Base-by-base conservation (phyloP, 805 yeast species). In the Saccharomycopsis sp. region DNA sequence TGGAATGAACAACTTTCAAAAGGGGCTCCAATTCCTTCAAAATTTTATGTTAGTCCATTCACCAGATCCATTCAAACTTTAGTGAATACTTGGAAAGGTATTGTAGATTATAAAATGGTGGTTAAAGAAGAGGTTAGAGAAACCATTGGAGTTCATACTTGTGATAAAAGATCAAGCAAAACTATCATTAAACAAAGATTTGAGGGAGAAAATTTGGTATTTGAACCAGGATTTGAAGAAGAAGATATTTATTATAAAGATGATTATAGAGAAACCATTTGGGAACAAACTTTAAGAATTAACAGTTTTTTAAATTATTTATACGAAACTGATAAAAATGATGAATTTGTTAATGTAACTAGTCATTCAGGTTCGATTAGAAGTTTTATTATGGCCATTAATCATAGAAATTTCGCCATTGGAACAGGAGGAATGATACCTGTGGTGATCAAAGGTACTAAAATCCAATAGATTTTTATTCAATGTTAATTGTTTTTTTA, bases 61-160 rank as follows among this genome's bases (percentile, higher is more conserved):
- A 74, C 79, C 35, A 63, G 86, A 50, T 72, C 82, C 18, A 60
- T 71, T n/a, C 67, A 68, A 49, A 79, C 86, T 0, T 61, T 70
- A 46, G 59, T 63, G 4, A 55, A 64, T 34, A 76, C 84, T 1
- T 70, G 75, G 70, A 55, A 61, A 9, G 70, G 62, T n/a, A 39
- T 47, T 21, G 17, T 29, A 2, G 38, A 43, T 12, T 30, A 28
- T 25, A 18, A 27, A 8, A 41, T 41, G 20, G n/a, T 31, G 20
- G 55, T 58, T 29, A 58, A 61, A 21, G 84, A 77, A 47, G 59
- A 63, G 25, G 49, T 77, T 5, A 61, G 86, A 45, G 86, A 79
- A 55, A 74, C 78, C 9, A 64, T 72, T 23, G 84, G 84, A 3
- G 59, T 51, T 25, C 78, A 76, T 50, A 53, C 72, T 4, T 78